Evolutionary conservation across 352 stramenopile genomes (phyloP).

Genomic region (Phytopythium montanum): DNA sequence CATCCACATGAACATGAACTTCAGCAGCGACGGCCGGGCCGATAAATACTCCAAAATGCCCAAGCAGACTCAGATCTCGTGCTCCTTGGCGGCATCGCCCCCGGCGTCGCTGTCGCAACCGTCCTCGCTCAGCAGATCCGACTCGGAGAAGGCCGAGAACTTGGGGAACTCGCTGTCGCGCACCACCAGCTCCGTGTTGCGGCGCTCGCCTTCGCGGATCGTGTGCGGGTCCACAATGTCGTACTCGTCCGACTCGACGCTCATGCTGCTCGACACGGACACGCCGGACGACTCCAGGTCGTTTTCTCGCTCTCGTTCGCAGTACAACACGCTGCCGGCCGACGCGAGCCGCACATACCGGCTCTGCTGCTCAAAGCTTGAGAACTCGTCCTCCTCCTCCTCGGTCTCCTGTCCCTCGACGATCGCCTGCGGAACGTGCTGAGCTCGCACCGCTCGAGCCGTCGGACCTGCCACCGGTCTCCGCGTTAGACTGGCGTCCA

Average conservation of each 20-base stretch:
- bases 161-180: slow-evolving; percentile 51
- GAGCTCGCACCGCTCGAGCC: background rate
- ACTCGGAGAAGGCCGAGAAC: slow-evolving; percentile 62
- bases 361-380: slow-evolving; percentile 9
- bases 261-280: slow-evolving; percentile 33
- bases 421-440: slow-evolving; percentile 1
- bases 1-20: background rate
- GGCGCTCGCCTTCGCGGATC: slow-evolving; percentile 49
- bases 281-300: slow-evolving; percentile 15
- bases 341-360: slow-evolving; percentile 6
- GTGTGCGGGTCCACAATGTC: slow-evolving; percentile 68
- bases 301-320: too few relatives aligned
- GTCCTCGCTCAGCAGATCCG: slow-evolving; percentile 26
- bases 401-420: slow-evolving; percentile 3
- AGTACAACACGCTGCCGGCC: slow-evolving; percentile 9
- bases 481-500: background rate
- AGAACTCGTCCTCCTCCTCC: slow-evolving; percentile 8
- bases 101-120: slow-evolving; percentile 8
- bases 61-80: slow-evolving; percentile 1
- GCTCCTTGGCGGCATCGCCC: background rate
- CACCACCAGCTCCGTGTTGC: slow-evolving; percentile 67
- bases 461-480: background rate
- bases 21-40: background rate
- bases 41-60: slow-evolving; percentile 1
- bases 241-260: slow-evolving; percentile 41